Evolutionary conservation across 73 alveolate genomes (phyloP).

Genomic region (Symbiodinium natans): DNA sequence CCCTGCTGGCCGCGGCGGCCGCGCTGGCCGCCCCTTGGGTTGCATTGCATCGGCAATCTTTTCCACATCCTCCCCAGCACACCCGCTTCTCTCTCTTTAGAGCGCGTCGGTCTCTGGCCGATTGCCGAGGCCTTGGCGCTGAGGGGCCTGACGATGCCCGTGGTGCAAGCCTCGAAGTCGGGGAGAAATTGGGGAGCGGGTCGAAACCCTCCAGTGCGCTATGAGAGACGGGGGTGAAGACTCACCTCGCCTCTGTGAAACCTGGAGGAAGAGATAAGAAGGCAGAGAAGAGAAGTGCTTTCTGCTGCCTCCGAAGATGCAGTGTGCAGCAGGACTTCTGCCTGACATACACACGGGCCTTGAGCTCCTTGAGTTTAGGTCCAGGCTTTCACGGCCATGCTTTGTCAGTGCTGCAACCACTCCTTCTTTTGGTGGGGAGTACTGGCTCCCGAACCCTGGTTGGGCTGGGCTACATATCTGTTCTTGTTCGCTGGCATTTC

Average conservation of each 20-base stretch:
- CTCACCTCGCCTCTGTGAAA: background rate
- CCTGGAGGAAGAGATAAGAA: background rate
- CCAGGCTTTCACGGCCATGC: no score
- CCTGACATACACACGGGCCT: background rate
- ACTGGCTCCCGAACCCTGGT: no score
- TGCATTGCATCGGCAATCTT: no score
- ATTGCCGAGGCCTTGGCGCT: background rate
- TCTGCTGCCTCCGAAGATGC: background rate
- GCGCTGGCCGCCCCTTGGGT: background rate
- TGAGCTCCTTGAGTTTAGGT: background rate
- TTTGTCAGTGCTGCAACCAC: no score
- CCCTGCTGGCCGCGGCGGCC: background rate
- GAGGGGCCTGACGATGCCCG: background rate
- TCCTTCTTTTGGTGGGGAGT: no score
- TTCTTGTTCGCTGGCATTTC: no score
- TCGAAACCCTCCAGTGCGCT: background rate
- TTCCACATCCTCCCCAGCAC: no score
- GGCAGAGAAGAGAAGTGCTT: background rate
- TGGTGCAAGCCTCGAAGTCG: background rate
- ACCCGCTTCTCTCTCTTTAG: no score
- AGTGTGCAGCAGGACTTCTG: background rate
- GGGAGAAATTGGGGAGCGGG: no score
- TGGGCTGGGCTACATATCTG: no score
- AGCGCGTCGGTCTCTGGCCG: no score
- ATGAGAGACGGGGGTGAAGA: background rate